Evolutionary conservation across 2,329 filamentous ascomycete genomes (phyloP), one percentile per base, ranked within the genome.

Genomic region (Fusarium lyarnte): DNA sequence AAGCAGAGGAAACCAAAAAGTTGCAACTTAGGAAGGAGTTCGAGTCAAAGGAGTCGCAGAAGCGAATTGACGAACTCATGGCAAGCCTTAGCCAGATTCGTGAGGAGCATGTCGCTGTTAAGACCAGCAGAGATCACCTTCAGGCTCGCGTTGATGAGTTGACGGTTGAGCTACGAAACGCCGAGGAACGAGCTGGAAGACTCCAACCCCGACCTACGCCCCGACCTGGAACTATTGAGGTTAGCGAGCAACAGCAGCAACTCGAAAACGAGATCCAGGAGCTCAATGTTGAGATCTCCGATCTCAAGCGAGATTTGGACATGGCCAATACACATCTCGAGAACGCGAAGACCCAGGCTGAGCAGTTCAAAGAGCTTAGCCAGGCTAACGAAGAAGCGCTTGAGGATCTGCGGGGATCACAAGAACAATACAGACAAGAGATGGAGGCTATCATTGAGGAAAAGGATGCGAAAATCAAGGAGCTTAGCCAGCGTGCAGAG

Each of bases 61-160:
- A 94, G 81, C 91, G 95, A 57, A 96, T 98, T 68, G 95, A 99
- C 74, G 95, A 98, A 77, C 88, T 99, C 49, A 92, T 95, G 70
- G 87, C 91, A 36, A 95, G 90, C 76, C 85, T 98, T 43, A 88
- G 93, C 74, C 90, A 94, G 68, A 90, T 92, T 55, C 93, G 95
- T 47, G 95, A 98, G 81, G 94, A 98, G 76, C 88, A 97, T 57
- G 90, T 96, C 49, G 91, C 92, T 31, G 90, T 92, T 29, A 97
- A 97, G 85, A 97, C 95, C 3, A 93, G 90, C 51, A 91, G 93
- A 52, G 95, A 98, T 80, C 93, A 98, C 79, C 87, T 99, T 4
- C 95, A 98, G 80, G 89, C 91, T 38, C 90, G 95, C 63, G 94
- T 97, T 6, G 93, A 97, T 73, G 95, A 98, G 82, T 84, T 99